Evolutionary conservation across 352 stramenopile species (phyloP).

Genomic region (Phytophthora europaea): DNA sequence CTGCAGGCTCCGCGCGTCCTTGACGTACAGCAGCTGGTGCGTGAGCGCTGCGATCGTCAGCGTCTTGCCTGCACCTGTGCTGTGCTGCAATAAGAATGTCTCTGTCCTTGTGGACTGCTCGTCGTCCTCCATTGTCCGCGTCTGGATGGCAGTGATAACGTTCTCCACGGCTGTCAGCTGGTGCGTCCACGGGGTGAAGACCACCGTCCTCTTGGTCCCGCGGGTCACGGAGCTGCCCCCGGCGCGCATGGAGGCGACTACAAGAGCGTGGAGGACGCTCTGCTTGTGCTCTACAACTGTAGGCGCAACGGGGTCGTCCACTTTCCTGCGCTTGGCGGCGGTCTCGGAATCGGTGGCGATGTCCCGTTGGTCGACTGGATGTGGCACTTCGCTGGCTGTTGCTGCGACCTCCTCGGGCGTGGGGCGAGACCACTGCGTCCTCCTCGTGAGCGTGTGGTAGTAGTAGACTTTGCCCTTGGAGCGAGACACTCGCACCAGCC

Average conservation of each 20-base stretch:
- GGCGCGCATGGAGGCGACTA: slow-evolving; percentile 69
- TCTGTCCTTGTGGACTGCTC: slow-evolving; percentile 25
- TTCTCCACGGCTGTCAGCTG: slow-evolving; percentile 71
- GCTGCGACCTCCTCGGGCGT: slow-evolving; percentile 25
- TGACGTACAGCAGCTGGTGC: slow-evolving; percentile 73
- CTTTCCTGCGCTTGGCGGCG: slow-evolving; percentile 26
- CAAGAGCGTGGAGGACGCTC: slow-evolving; percentile 30
- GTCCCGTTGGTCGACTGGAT: background rate
- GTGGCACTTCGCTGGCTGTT: background rate
- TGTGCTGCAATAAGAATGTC: slow-evolving; percentile 83
- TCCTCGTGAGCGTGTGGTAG: slow-evolving; percentile 55
- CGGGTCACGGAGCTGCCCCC: slow-evolving; percentile 47
- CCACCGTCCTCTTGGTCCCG: slow-evolving; percentile 29
- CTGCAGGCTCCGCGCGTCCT: slow-evolving; percentile 45
- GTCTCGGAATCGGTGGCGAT: background rate
- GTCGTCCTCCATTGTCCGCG: slow-evolving; percentile 17
- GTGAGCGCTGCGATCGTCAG: slow-evolving; percentile 79
- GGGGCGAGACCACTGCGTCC: slow-evolving; percentile 72
- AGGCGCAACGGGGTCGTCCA: slow-evolving; percentile 10
- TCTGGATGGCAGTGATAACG: slow-evolving; percentile 57
- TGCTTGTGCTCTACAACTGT: slow-evolving; percentile 24
- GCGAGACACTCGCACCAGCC: slow-evolving; percentile 74
- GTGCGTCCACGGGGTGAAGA: slow-evolving; percentile 73
- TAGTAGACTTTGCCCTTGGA: slow-evolving; percentile 83
- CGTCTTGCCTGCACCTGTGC: slow-evolving; percentile 85